A percentile compares a stretch with the other conserved stretches of the same genome.
These are phyloP conservation scores for Cladophialophora psammophila DNA, from an alignment of 2,329 filamentous ascomycete species.

Conservation along the genomic window DNA sequence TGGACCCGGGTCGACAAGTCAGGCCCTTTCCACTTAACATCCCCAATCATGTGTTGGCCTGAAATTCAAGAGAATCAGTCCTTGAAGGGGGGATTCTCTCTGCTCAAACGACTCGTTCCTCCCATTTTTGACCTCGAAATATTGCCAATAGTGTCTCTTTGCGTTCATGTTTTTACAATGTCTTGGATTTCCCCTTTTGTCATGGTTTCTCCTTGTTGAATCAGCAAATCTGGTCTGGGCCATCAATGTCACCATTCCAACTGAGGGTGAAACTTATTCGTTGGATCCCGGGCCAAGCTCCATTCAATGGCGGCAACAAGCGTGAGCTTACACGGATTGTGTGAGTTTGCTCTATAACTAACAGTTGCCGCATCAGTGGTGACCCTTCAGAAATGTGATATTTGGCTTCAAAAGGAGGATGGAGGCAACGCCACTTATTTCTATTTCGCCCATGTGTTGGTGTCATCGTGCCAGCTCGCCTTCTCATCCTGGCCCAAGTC, in stretches of 20 bases:
- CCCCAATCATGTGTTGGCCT: background rate
- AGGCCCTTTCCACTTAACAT: background rate
- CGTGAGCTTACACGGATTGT: background rate
- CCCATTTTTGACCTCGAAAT: background rate
- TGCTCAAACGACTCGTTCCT: background rate
- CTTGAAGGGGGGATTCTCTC: background rate
- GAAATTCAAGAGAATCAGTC: background rate
- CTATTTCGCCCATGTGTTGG: constrained; percentile 6
- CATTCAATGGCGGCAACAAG: constrained; percentile 8
- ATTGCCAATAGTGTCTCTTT: background rate
- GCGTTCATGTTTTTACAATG: background rate
- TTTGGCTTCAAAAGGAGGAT: constrained; percentile 15
- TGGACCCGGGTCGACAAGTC: background rate
- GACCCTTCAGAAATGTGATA: constrained; percentile 16
- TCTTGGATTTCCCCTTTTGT: background rate
- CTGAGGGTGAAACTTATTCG: constrained; percentile 4
- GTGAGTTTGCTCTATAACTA: background rate
- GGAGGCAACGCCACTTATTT: constrained; percentile 9
- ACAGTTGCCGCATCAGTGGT: background rate
- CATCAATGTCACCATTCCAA: background rate
- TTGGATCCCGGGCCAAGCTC: background rate
- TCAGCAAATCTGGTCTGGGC: background rate
- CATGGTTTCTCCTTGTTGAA: background rate
- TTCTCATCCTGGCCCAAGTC: constrained; percentile 8
- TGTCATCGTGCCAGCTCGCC: constrained; percentile 1